Base-by-base conservation (phyloP, 2,329 filamentous ascomycete genomes). In the Fusarium kyushuense region DNA sequence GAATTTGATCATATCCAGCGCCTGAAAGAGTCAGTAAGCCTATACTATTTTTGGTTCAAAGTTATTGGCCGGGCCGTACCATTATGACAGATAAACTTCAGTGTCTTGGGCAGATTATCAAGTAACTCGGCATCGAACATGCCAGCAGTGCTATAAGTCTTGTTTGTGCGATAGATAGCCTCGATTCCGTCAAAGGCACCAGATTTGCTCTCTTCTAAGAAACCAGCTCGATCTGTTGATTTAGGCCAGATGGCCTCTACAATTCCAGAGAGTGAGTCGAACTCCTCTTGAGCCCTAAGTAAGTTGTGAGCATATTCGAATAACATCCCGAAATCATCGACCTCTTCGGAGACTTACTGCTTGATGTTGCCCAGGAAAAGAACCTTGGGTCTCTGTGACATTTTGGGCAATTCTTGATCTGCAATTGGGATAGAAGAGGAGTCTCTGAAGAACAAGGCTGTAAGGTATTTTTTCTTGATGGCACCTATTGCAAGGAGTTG, bases 1-100 rank as follows among this genome's bases (percentile, higher is more conserved):
- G 90, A 66, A 96, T 84, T 77, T 94, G 90, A 78, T 97, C 93
- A 79, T 97, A 97, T 36, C 94, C 94, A 57, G 93, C 92, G 64
- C 92, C 90, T 91, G 45, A 5, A 21, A n/a, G 25, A 25, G 48
- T 63, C 11, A 61, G 54, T 10, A 45, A 42, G 48, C 17, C 35
- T 38, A 10, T 21, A 16, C 16, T 32, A 16, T 19, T 2, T n/a
- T 12, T 17, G 13, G 23, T 8, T n/a, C n/a, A n/a, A 30, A 8
- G 16, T 27, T 16, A n/a, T 43, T 11, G 8, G 16, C n/a, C 3
- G 21, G n/a, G 4, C 16, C n/a, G 64, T 73, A 87, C 83, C 87
- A 70, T 88, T 88, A 76, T 90, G 87, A 72, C 84, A 87, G 68
- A 90, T 79, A 72, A 86, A 90, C 63, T 80, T 81, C 42, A 90